Evolutionary conservation across 441 rosid species (phyloP), one percentile per base, ranked within the genome.

Genomic region (Lagerstroemia fauriei): DNA sequence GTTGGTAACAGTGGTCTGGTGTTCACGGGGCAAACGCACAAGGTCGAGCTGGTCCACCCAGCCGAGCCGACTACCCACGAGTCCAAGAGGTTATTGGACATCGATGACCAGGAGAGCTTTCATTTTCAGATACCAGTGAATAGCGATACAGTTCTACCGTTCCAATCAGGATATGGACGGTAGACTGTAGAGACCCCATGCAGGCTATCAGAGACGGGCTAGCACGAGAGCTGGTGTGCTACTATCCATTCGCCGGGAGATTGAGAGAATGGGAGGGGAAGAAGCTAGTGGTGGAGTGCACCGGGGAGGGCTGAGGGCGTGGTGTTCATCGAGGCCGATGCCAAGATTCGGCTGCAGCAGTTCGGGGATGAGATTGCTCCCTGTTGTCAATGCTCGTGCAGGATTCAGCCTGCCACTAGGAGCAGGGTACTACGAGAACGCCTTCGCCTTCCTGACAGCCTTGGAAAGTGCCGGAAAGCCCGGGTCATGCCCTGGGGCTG

Each of bases 201-300:
- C 22, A 59, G 75, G 74, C 75, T 24, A 9, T 79, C 7, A 69
- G 75, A 65, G 65, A 79, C 38, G 81, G 65, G 13, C 75, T 68
- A 29, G 20, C 81, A 34, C 34, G 22, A 32, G 75, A 50, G 46
- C 75, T 79, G 29, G 81, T 79, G 31, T 50, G n/a, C 81, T 79
- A 79, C 75, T 79, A 79, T 65, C 81, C 81, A 4, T 22, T 79
- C 0, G 81, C 70, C 1, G 75, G 75, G 17, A 72, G 81, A 18
- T 47, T 78, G 61, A 78, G 81, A 75, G 69, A 78, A 70, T 24
- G 51, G 18, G 61, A 56, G n/a, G 80, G 80, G 59, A 47, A 75
- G 74, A 78, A 78, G 75, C 81, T 78, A 34, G 44, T 68, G 18
- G 81, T 78, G 81, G 81, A 78, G 74, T 78, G 81, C 34, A 78